Base-by-base conservation (phyloP, 169 alveolate genomes). In the Plasmodium fragile region DNA sequence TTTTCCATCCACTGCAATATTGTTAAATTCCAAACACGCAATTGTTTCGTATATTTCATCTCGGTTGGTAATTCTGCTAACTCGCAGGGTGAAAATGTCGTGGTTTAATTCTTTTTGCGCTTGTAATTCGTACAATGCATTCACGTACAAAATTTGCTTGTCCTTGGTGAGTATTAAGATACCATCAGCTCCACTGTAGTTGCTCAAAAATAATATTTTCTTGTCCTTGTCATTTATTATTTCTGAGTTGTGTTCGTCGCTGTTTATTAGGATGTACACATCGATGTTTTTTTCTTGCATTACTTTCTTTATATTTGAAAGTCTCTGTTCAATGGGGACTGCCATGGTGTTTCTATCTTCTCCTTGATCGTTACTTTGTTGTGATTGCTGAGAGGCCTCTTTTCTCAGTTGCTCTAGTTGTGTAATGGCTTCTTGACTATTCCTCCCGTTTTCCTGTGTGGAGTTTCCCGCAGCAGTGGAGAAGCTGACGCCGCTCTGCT, bases 221-320 rank as follows among this genome's bases (percentile, higher is more conserved):
- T 91, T 91, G 41, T 91, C 94, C 52, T 91, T 69, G 10, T 79
- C 92, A 73, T 91, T 91, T 52, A 91, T 91, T 11, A 91, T 69
- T 69, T 91, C 94, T 28, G 94, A 91, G 43, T 91, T 91, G 79
- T 91, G 94, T n/a, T 80, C 94, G 32, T 91, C 94, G 77, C 72
- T 91, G n/a, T 91, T 91, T 25, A 91, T 81, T 79, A 91, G 41
- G 13, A 91, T 81, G 39, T 91, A 91, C 39, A 81, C 92, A 81
- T 91, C 94, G 30, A 91, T 91, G 28, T 91, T 91, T 16, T 81
- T 45, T 28, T 81, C 81, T 7, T 49, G 55, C 94, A 91, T 91
- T 52, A 65, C 39, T 13, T 41, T 81, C 83, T 73, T 91, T 22
- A 91, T 39, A 3, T 41, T 59, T 34, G 81, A 28, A 13, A 91